phyloP scores from a whole-genome alignment of 1,284 basidiomycete genomes.

The Inonotus obliquus region DNA sequence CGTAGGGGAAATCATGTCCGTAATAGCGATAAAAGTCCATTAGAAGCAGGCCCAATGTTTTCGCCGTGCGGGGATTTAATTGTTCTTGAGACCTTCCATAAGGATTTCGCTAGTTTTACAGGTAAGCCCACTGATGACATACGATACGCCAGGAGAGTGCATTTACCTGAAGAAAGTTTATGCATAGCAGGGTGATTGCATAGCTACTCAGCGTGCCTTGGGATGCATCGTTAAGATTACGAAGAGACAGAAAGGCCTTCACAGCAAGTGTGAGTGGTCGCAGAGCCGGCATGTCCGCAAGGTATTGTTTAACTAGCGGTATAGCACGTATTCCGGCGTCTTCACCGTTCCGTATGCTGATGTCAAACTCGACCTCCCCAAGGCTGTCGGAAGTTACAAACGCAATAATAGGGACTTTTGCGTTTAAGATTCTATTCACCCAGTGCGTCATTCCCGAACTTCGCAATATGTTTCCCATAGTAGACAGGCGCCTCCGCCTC shows the following conservation, averaged over 20 bases:
- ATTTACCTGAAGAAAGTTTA: conserved; percentile 70
- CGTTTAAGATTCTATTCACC: conserved; percentile 24
- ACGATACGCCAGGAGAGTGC: neutral
- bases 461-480: conserved; percentile 6
- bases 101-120: conserved; percentile 34
- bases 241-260: conserved; percentile 64
- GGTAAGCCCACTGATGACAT: neutral
- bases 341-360: conserved; percentile 56
- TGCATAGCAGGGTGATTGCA: conserved; percentile 64
- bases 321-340: conserved; percentile 57
- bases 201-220: conserved; percentile 74
- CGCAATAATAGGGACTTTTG: conserved; percentile 57
- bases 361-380: conserved; percentile 57
- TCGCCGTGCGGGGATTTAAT: conserved; percentile 34
- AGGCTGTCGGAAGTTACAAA: conserved; percentile 45
- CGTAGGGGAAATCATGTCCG: conserved; percentile 39
- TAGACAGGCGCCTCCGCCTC: conserved; percentile 8
- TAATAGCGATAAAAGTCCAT: conserved; percentile 45
- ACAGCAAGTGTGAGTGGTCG: conserved; percentile 63
- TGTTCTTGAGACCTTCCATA: conserved; percentile 29
- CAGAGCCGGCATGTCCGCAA: conserved; percentile 57
- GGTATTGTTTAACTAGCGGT: conserved; percentile 52
- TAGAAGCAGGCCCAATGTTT: conserved; percentile 42
- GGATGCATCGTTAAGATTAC: conserved; percentile 69
- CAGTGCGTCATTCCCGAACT: conserved; percentile 11